Evolutionary conservation across 345 rosid genomes (phyloP), one percentile per base, ranked within the genome.

Genomic region (Eucalyptus pumila): DNA sequence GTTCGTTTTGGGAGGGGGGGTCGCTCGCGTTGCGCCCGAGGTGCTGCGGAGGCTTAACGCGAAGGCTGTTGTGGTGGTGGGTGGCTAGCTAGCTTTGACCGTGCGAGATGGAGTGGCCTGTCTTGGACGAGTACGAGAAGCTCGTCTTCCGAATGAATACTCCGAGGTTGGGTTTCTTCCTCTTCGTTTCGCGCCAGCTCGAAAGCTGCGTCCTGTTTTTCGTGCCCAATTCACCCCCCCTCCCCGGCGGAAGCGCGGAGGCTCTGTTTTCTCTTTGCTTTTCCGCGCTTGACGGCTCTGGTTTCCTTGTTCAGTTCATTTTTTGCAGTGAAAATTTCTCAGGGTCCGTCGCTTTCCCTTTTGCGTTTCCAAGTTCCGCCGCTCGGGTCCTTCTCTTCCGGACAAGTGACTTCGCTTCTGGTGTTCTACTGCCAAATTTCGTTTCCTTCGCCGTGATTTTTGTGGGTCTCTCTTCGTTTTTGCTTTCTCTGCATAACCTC

Each of bases 91-190:
- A 1, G 21, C 21, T 67, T 67, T 69, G 4, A 3, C 44, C 11
- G 26, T 5, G 44, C 27, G 60, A 89, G 56, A 89, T 89, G 90
- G 90, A 89, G 52, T 67, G 86, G 88, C 60, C 88, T 42, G 50
- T 56, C 21, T 86, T 54, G 23, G 89, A 89, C 21, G 91, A 89
- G 81, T 89, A 56, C 67, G 91, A 89, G 89, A 89, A 89, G 50
- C 91, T 89, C 42, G 87, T 87, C 60, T 85, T 45, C 58, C 91
- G 91, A 21, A 83, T 89, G 58, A 87, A 89, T 80, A 81, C 89
- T 23, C 91, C 91, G 58, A 89, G 91, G 91, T 89, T 65, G 19
- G 54, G 23, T 49, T 89, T 32, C 11, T n/a, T 87, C 49, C 81
- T 23, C 86, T 4, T 27, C 83, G 47, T 40, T 76, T 37, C 83